phyloP scores from a whole-genome alignment of 441 rosid species.

The Eruca vesicaria region DNA sequence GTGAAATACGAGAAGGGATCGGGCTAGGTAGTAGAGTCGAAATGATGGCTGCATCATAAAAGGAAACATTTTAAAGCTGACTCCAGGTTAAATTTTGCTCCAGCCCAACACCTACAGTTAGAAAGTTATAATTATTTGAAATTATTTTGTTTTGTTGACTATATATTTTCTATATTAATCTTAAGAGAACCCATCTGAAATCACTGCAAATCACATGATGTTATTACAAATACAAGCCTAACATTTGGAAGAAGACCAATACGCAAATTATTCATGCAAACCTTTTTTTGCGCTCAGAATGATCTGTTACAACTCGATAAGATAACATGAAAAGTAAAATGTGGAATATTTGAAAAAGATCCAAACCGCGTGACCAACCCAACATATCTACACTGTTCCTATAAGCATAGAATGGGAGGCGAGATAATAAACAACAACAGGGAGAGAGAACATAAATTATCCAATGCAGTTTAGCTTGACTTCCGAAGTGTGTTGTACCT shows the following conservation, averaged over 20 bases:
- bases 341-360: conserved; percentile 1
- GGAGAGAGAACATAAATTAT: not conserved
- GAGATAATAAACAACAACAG: not conserved
- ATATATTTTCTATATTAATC: not conserved
- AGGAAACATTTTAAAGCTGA: conserved; percentile 52
- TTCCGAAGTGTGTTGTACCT: not conserved
- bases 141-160: not conserved
- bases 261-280: not conserved
- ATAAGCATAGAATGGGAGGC: conserved; percentile 19
- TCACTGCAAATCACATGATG: not conserved
- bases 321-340: not conserved
- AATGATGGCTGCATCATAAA: conserved; percentile 49
- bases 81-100: conserved; percentile 48
- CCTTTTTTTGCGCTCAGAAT: not conserved
- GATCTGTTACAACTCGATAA: not conserved
- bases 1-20: conserved; percentile 36
- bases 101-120: conserved; percentile 14
- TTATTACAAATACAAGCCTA: not conserved
- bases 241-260: not conserved
- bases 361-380: conserved; percentile 51
- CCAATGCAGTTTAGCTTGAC: not conserved
- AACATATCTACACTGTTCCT: conserved; percentile 32
- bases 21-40: conserved; percentile 40
- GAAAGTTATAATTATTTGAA: not conserved
- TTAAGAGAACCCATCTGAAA: not conserved